Conservation (phyloP, 176 grass and related monocot genomes). For the Bothriochloa decipiens region DNA sequence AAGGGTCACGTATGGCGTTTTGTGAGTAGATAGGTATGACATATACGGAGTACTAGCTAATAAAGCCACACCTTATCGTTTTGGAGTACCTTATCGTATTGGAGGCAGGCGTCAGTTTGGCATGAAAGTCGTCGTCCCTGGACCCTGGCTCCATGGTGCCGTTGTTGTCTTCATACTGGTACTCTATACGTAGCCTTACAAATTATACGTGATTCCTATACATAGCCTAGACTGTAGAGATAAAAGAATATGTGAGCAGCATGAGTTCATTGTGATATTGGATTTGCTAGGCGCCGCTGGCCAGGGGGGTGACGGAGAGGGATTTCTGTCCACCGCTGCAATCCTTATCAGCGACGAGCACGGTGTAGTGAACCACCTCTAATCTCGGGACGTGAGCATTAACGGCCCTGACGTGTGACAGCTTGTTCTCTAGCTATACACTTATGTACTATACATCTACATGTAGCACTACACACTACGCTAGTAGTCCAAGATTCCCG, state of each 20-base stretch:
- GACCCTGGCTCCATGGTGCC: background rate
- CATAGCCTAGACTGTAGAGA: no score
- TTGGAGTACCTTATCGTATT: background rate
- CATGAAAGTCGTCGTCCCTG: background rate
- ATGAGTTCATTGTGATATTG: background rate
- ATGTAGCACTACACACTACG: no score
- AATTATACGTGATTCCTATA: no score
- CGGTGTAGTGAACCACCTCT: background rate
- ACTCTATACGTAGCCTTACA: no score
- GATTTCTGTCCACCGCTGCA: background rate
- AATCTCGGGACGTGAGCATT: background rate
- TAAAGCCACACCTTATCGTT: background rate
- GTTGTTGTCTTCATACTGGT: background rate
- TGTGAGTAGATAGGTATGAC: background rate
- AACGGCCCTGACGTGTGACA: background rate
- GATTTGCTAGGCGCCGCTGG: background rate
- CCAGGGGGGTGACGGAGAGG: background rate
- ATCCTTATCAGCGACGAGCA: constrained; percentile 8
- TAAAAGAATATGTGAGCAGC: no score
- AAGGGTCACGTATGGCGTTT: background rate
- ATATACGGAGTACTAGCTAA: background rate
- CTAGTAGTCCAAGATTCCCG: background rate
- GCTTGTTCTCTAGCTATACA: background rate
- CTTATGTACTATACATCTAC: no score
- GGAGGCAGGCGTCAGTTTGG: background rate